phyloP scores from a whole-genome alignment of 805 yeast species.

The Tetrapisispora nanseiensis region DNA sequence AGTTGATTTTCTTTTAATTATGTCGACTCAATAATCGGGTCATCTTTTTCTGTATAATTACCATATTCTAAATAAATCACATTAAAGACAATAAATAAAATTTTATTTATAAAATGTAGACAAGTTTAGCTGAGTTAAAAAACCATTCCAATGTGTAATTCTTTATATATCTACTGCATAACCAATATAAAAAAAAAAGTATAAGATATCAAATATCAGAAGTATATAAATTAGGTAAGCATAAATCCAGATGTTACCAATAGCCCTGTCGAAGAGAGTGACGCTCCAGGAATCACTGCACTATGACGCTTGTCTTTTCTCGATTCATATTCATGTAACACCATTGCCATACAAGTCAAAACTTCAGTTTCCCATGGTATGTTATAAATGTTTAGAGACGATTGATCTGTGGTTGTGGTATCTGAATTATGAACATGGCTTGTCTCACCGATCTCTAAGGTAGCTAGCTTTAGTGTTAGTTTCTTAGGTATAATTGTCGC shows the following conservation, averaged over 20 bases:
- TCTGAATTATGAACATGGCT: neutral
- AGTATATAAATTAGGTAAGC: neutral
- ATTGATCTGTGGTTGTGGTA: neutral
- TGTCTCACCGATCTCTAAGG: constrained; percentile 18
- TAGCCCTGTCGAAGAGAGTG: neutral
- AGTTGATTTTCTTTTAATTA: constrained; percentile 1
- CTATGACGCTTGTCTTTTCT: constrained; percentile 23
- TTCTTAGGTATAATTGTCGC: constrained; percentile 20
- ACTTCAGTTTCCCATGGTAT: constrained; percentile 23
- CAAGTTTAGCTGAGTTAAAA: too few relatives aligned
- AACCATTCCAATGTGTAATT: neutral
- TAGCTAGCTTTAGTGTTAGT: constrained; percentile 20
- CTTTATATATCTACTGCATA: neutral
- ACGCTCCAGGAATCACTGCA: neutral
- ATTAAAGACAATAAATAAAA: neutral
- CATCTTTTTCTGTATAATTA: too few relatives aligned
- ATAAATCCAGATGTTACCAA: neutral
- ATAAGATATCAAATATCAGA: neutral
- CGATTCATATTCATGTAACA: constrained; percentile 25
- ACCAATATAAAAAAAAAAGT: neutral
- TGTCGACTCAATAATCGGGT: neutral
- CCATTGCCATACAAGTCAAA: constrained; percentile 28
- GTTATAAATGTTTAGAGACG: neutral
- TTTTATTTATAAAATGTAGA: too few relatives aligned
- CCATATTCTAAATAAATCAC: neutral